Percentiles rank a stretch among this genome's conserved stretches.
Conservation (phyloP, 192 early-diverging fungal genomes). For the Podochytrium sp. region DNA sequence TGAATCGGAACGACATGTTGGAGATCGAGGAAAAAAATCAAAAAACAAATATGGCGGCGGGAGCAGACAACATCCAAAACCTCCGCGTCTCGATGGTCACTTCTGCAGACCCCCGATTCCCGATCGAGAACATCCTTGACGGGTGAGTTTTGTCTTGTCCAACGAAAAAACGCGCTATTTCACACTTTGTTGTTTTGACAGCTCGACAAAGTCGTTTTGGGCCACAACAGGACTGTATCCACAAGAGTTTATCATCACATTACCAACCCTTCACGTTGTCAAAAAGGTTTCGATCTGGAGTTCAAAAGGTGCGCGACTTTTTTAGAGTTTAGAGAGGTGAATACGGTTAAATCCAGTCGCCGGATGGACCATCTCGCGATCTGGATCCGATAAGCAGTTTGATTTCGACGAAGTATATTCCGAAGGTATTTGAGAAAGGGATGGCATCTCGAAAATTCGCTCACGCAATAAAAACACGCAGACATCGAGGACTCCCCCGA, state of each 20-base stretch:
- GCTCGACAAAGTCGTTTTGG: conserved; percentile 23
- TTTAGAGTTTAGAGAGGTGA: not conserved
- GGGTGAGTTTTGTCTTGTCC: not conserved
- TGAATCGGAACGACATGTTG: not conserved
- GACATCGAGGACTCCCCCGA: conserved; percentile 29
- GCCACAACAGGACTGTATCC: conserved; percentile 14
- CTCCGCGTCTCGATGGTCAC: conserved; percentile 26
- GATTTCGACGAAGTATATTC: conserved; percentile 30
- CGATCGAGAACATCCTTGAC: conserved; percentile 21
- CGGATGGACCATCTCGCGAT: conserved; percentile 23
- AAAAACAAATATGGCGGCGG: conserved; percentile 2
- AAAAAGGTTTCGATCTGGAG: conserved; percentile 38
- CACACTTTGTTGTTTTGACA: no score
- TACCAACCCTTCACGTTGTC: not conserved
- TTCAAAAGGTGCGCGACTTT: conserved; percentile 18
- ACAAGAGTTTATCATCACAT: conserved; percentile 23
- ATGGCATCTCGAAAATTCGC: not conserved
- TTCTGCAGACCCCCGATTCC: conserved; percentile 19
- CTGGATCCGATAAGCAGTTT: not conserved
- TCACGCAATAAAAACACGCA: not conserved
- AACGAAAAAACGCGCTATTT: not conserved
- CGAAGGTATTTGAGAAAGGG: conserved; percentile 2
- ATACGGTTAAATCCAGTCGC: conserved; percentile 17
- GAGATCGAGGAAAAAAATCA: conserved; percentile 4
- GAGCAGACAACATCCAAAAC: conserved; percentile 40